A percentile compares a stretch with the other conserved stretches of the same genome.
These are phyloP conservation scores for Hypomontagnella monticulosa DNA, from an alignment of 495 filamentous ascomycete species.

Conservation along the genomic window DNA sequence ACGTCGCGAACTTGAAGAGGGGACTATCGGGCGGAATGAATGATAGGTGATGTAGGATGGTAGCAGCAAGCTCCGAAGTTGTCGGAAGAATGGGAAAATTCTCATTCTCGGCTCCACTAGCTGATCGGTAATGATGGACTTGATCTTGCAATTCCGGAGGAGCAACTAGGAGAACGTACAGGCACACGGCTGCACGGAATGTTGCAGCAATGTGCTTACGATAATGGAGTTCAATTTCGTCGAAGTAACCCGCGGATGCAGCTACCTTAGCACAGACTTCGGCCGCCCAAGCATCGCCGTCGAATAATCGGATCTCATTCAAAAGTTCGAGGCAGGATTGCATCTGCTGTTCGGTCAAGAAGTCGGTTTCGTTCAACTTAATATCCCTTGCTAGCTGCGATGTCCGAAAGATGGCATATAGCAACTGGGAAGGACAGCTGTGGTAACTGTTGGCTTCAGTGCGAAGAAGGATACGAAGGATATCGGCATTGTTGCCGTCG, in stretches of 20 bases:
- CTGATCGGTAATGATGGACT: not conserved
- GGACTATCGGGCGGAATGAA: slow-evolving; percentile 55
- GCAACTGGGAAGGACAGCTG: slow-evolving; percentile 54
- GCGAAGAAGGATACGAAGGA: slow-evolving; percentile 49
- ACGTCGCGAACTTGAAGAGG: slow-evolving; percentile 65
- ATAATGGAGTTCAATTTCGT: slow-evolving; percentile 46
- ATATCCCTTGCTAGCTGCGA: slow-evolving; percentile 45
- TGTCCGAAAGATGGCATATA: slow-evolving; percentile 49
- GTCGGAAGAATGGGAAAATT: slow-evolving; percentile 52
- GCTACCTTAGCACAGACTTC: slow-evolving; percentile 40
- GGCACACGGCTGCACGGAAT: slow-evolving; percentile 56
- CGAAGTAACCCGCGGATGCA: slow-evolving; percentile 30
- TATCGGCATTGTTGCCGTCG: slow-evolving; percentile 38
- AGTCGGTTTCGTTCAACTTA: slow-evolving; percentile 3
- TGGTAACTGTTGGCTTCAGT: slow-evolving; percentile 59
- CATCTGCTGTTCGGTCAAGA: slow-evolving; percentile 28
- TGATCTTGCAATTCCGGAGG: slow-evolving; percentile 36
- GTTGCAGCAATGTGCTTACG: slow-evolving; percentile 57
- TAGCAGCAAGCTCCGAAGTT: slow-evolving; percentile 51
- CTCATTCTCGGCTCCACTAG: slow-evolving; percentile 41
- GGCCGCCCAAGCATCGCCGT: slow-evolving; percentile 51
- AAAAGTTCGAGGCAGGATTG: slow-evolving; percentile 43
- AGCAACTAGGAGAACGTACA: slow-evolving; percentile 50
- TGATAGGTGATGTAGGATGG: slow-evolving; percentile 56
- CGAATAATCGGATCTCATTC: slow-evolving; percentile 43